These are phyloP conservation scores for Petrea volubilis DNA, from an alignment of 257 asterid genomes.

Conservation along the genomic window DNA sequence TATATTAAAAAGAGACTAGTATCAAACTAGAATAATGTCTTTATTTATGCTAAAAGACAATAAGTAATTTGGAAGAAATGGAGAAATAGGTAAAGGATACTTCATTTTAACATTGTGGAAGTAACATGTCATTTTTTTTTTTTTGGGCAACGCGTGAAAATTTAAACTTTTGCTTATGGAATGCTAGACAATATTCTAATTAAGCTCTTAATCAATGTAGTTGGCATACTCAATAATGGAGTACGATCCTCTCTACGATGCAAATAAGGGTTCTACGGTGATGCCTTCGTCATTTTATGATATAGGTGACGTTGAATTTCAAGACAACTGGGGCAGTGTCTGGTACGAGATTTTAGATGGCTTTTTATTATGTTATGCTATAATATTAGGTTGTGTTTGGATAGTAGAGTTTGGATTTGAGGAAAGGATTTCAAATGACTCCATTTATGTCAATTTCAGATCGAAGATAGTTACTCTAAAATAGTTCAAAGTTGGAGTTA, in stretches of 20 bases:
- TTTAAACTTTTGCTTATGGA: not conserved
- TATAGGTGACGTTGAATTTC: conserved; percentile 86
- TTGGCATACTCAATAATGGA: conserved; percentile 77
- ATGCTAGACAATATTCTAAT: not conserved
- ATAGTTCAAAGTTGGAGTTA: too few relatives aligned
- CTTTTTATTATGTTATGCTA: not conserved
- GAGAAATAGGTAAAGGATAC: not conserved
- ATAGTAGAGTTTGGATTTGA: too few relatives aligned
- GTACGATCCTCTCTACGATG: conserved; percentile 82
- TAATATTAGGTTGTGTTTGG: not conserved
- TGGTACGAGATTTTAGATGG: conserved; percentile 51
- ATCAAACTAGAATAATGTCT: too few relatives aligned
- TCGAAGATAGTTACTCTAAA: too few relatives aligned
- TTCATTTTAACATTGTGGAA: too few relatives aligned
- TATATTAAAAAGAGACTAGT: too few relatives aligned
- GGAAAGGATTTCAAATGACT: too few relatives aligned
- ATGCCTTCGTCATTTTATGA: conserved; percentile 95
- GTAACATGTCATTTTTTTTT: too few relatives aligned
- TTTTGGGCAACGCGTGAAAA: not conserved
- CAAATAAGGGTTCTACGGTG: conserved; percentile 75
- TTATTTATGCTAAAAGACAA: not conserved
- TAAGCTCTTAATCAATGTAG: conserved; percentile 40
- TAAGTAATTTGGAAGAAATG: not conserved
- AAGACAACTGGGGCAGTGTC: conserved; percentile 91
- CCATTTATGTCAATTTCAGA: too few relatives aligned